phyloP scores from a whole-genome alignment of 805 yeast genomes.

The Kuraishia ogatae region DNA sequence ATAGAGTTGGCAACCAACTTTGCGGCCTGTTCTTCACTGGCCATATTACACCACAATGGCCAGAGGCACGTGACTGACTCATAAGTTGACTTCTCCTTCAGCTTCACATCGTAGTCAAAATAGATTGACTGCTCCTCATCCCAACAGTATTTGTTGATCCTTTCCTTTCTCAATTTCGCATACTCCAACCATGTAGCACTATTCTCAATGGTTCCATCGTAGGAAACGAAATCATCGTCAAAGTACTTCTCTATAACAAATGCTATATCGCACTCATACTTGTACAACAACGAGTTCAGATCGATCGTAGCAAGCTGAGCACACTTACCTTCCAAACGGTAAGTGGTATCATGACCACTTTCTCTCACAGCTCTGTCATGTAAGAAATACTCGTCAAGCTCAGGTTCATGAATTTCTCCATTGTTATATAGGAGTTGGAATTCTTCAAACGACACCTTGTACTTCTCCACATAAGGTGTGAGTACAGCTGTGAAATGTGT shows the following conservation, averaged over 20 bases:
- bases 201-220: slow-evolving; percentile 30
- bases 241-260: slow-evolving; percentile 47
- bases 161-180: slow-evolving; percentile 44
- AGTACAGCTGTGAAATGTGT: slow-evolving; percentile 75
- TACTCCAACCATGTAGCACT: slow-evolving; percentile 53
- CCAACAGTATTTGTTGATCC: slow-evolving; percentile 73
- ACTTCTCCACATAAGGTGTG: slow-evolving; percentile 57
- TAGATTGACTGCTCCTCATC: slow-evolving; percentile 68
- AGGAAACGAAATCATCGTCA: slow-evolving; percentile 33
- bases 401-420: slow-evolving; percentile 62
- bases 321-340: slow-evolving; percentile 83
- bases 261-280: slow-evolving; percentile 84
- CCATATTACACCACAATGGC: slow-evolving; percentile 85
- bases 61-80: slow-evolving; percentile 88
- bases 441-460: slow-evolving; percentile 46
- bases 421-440: slow-evolving; percentile 65
- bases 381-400: slow-evolving; percentile 77
- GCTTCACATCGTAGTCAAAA: slow-evolving; percentile 73
- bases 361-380: slow-evolving; percentile 96
- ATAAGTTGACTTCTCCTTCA: slow-evolving; percentile 46
- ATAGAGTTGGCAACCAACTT: slow-evolving; percentile 48
- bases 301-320: slow-evolving; percentile 89
- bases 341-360: slow-evolving; percentile 92
- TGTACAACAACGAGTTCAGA: slow-evolving; percentile 75
- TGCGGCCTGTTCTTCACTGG: slow-evolving; percentile 57